Conservation (phyloP, 345 rosid genomes). For the Syzygium aromaticum region DNA sequence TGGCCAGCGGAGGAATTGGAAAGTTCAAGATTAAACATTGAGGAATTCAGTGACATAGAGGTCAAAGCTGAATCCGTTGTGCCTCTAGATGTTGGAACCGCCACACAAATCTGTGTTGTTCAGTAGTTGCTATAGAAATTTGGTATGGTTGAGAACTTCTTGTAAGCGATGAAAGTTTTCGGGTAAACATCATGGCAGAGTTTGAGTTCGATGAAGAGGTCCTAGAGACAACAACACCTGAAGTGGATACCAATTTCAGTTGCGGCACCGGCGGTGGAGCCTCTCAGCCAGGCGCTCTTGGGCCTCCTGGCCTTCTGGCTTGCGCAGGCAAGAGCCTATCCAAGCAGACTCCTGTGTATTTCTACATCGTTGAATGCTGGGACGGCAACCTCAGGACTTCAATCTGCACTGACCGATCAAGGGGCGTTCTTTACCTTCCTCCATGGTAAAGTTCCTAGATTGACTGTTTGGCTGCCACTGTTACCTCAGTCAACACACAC, state of each 20-base stretch:
- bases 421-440: constrained; percentile 19
- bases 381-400: constrained; percentile 50
- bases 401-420: constrained; percentile 66
- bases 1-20: constrained; percentile 75
- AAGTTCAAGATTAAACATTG: constrained; percentile 41
- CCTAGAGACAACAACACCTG: constrained; percentile 23
- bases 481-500: background rate
- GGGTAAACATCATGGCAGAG: constrained; percentile 38
- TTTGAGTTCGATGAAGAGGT: constrained; percentile 53
- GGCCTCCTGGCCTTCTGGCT: constrained; percentile 77
- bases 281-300: constrained; percentile 48
- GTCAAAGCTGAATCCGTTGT: constrained; percentile 48
- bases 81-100: constrained; percentile 46
- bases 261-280: constrained; percentile 43
- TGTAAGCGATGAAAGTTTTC: background rate
- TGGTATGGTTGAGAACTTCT: background rate
- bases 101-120: constrained; percentile 41
- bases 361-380: constrained; percentile 44
- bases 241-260: constrained; percentile 33
- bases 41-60: constrained; percentile 29
- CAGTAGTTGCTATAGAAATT: background rate
- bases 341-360: constrained; percentile 76
- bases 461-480: background rate
- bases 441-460: background rate
- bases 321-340: constrained; percentile 44